Percentiles rank a stretch among this genome's conserved stretches.
Evolutionary conservation across 1,284 basidiomycete species (phyloP).

Genomic region (Marasmius tenuissimus): DNA sequence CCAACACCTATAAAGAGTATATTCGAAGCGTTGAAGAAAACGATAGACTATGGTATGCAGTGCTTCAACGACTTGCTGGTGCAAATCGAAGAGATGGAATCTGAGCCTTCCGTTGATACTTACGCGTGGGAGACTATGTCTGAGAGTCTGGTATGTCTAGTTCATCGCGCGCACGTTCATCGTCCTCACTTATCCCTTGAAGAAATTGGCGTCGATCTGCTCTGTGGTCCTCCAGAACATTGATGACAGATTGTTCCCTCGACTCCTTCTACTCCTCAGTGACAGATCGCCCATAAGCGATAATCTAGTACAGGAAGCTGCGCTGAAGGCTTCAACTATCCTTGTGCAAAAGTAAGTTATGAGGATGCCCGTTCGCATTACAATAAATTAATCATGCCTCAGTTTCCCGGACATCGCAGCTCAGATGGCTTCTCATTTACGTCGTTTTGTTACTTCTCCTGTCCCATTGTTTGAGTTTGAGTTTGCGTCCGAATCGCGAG

Average conservation of each 20-base stretch:
- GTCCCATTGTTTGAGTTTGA: constrained; percentile 87
- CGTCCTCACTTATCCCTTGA: constrained; percentile 1
- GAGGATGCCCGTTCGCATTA: background rate
- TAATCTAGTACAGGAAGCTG: constrained; percentile 81
- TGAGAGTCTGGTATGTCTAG: constrained; percentile 65
- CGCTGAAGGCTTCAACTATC: constrained; percentile 77
- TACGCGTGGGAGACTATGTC: constrained; percentile 88
- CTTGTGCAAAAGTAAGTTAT: constrained; percentile 75
- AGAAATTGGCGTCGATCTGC: constrained; percentile 90
- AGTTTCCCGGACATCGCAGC: constrained; percentile 83
- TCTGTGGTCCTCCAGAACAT: constrained; percentile 73
- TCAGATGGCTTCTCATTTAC: constrained; percentile 77
- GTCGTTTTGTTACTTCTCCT: constrained; percentile 88
- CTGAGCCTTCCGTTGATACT: constrained; percentile 75
- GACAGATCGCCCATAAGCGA: constrained; percentile 82
- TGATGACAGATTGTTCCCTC: constrained; percentile 70
- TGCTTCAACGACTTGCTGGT: constrained; percentile 72
- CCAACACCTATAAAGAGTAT: constrained; percentile 40
- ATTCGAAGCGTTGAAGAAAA: constrained; percentile 44
- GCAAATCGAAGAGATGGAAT: constrained; percentile 80
- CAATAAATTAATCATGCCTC: background rate
- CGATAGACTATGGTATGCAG: constrained; percentile 62
- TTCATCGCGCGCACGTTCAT: background rate
- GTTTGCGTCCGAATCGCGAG: constrained; percentile 71
- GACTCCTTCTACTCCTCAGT: constrained; percentile 77